Percentiles rank a stretch among this genome's conserved stretches.
These are phyloP conservation scores for Aspergillus nidulans DNA, from an alignment of 495 filamentous ascomycete species.

Conservation along the genomic window DNA sequence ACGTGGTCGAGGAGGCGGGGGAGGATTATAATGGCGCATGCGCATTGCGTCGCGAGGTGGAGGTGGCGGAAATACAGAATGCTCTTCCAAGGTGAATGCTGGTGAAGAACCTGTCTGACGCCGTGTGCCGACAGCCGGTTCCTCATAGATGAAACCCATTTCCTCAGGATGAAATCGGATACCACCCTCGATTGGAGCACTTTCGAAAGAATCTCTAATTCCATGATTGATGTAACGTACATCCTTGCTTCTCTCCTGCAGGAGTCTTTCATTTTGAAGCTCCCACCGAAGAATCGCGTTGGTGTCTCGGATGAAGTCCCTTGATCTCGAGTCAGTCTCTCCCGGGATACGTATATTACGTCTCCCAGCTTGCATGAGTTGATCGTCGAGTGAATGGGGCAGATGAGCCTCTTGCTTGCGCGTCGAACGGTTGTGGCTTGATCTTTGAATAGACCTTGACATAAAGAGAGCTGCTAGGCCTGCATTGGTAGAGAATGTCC, in stretches of 20 bases:
- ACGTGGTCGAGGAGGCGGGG: conserved; percentile 11
- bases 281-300: conserved; percentile 37
- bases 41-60: not conserved
- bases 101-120: not conserved
- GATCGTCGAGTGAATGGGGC: conserved; percentile 26
- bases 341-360: conserved; percentile 7
- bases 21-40: not conserved
- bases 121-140: conserved; percentile 6
- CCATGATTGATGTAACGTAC: conserved; percentile 35
- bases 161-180: conserved; percentile 34
- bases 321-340: conserved; percentile 13
- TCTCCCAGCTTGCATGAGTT: conserved; percentile 19
- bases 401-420: conserved; percentile 9
- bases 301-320: conserved; percentile 21
- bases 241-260: conserved; percentile 19
- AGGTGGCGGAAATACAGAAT: not conserved
- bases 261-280: conserved; percentile 29
- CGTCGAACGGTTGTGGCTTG: not conserved
- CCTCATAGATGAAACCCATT: not conserved
- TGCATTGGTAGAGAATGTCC: conserved; percentile 44
- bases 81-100: not conserved
- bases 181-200: conserved; percentile 25
- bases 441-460: not conserved
- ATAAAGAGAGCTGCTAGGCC: conserved; percentile 15
- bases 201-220: conserved; percentile 27